phyloP scores from a whole-genome alignment of 148 eudicot genomes.

The Diospyros kaki region DNA sequence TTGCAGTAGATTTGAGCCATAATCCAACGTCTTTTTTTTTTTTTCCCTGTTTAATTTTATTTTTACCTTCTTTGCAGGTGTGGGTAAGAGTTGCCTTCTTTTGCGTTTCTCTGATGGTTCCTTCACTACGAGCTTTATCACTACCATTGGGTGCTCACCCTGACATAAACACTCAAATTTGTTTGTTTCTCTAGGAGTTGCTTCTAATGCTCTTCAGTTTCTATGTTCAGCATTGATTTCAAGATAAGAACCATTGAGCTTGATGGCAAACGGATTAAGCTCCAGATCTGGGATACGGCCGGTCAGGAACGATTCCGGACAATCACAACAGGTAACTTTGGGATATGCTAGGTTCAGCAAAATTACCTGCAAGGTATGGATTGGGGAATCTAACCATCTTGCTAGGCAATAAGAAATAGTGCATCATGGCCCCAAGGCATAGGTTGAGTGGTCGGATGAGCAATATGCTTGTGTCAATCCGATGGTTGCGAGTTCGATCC shows the following conservation, averaged over 20 bases:
- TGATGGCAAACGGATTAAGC: slow-evolving; percentile 79
- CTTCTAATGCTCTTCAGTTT: neutral
- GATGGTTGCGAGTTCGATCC: neutral
- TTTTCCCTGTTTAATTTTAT: neutral
- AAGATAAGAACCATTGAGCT: slow-evolving; percentile 89
- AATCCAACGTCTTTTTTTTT: neutral
- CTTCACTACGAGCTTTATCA: slow-evolving; percentile 90
- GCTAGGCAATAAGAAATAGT: neutral
- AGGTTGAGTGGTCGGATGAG: too few relatives aligned
- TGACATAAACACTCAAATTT: neutral
- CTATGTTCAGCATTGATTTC: slow-evolving; percentile 61
- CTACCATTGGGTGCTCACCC: slow-evolving; percentile 73
- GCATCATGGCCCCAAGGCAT: neutral
- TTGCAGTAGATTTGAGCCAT: neutral
- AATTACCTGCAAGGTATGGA: too few relatives aligned
- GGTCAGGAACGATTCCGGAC: slow-evolving; percentile 88
- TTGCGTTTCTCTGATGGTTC: slow-evolving; percentile 97
- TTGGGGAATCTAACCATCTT: too few relatives aligned
- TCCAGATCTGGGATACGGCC: slow-evolving; percentile 93
- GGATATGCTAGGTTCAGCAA: too few relatives aligned
- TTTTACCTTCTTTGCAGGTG: slow-evolving; percentile 48
- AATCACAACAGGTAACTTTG: slow-evolving; percentile 62
- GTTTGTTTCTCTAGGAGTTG: neutral
- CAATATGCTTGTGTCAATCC: neutral
- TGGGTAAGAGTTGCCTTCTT: slow-evolving; percentile 96